Base-by-base conservation (phyloP, 805 yeast genomes). In the Cyberlindnera mrakii region DNA sequence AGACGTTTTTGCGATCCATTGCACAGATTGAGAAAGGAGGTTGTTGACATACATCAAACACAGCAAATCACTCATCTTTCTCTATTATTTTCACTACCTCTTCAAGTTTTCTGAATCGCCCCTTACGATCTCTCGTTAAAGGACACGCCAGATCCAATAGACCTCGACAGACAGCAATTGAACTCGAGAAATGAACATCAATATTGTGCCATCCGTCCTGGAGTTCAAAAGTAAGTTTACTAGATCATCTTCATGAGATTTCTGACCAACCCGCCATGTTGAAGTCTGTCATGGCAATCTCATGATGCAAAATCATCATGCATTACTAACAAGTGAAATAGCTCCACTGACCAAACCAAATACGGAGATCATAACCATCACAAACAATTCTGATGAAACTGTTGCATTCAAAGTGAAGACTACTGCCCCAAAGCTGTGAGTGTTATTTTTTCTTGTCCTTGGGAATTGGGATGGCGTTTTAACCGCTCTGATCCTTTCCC, bases 351-450 rank as follows among this genome's bases (percentile, higher is more conserved):
- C 85, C 52, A 73, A 76, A 54, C 80, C 84, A 52, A 75, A 82
- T 35, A 82, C 93, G 15, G 83, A 81, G 60, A 62, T 57, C 43
- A 65, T 66, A 48, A 72, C 64, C 33, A 64, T 73, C 49, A 62
- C 71, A 33, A 84, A 85, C 63, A 82, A 80, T 54, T 69, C 82
- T 33, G 64, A 77, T 14, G 71, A 71, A 42, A 68, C 79, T 29
- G 72, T 81, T 36, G 96, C 96, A 27, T 93, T 88, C 74, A 93
- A 93, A 70, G 97, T 93, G 60, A 93, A 91, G 70, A 91, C 99
- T 37, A 93, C 99, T 6, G 97, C 98, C 9, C 99, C 99, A 48
- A 90, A 87, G 65, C 72, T 87, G 65, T 83, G 23, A 17, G 52
- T 48, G 25, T n/a, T 30, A 36, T 32, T 17, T 17, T 10, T 10